Evolutionary conservation across 495 filamentous ascomycete species (phyloP), one percentile per base, ranked within the genome.

Genomic region (Aspergillus bertholletiae): DNA sequence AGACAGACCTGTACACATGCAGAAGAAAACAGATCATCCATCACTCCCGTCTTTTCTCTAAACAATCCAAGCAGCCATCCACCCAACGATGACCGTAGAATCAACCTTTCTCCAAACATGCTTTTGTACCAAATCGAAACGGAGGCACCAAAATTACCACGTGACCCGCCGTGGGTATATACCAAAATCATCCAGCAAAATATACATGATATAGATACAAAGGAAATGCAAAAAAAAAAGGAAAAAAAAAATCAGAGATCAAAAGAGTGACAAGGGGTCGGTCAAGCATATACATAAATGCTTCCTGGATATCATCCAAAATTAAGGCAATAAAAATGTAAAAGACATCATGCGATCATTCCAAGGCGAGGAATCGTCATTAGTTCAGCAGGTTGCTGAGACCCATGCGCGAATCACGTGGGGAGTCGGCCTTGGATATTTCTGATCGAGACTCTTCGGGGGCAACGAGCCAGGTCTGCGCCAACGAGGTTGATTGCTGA

Each of bases 341-440:
- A 67, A 43, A 60, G 56, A 39, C 56, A 40, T 67, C 58, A 52
- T 62, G 55, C 53, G 58, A 51, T 66, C 63, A 49, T 65, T 28
- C 46, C 27, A 53, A 46, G 22, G 43, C 18, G 26, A 20, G 49
- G 41, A 40, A 21, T 15, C 48, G 37, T 58, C 32, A 48, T 63
- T 56, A 75, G 53, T 75, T 75, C 35, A 75, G 63, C 45, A 75
- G 52, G 22, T 62, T 73, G 54, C 68, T 60, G 20, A 77, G 60
- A 34, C 73, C 72, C 71, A 77, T 77, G 15, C 74, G 73, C n/a
- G 65, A 71, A 56, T 77, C 74, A n/a, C 72, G 72, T 27, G 64
- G 39, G 20, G 67, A 46, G 44, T 72, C 67, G 5, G 58, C 43
- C 28, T 54, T 61, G 26, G 60, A 47, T 13, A 52, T 34, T n/a